Evolutionary conservation across 2,329 filamentous ascomycete genomes (phyloP).

Genomic region (Trichoderma endophyticum): DNA sequence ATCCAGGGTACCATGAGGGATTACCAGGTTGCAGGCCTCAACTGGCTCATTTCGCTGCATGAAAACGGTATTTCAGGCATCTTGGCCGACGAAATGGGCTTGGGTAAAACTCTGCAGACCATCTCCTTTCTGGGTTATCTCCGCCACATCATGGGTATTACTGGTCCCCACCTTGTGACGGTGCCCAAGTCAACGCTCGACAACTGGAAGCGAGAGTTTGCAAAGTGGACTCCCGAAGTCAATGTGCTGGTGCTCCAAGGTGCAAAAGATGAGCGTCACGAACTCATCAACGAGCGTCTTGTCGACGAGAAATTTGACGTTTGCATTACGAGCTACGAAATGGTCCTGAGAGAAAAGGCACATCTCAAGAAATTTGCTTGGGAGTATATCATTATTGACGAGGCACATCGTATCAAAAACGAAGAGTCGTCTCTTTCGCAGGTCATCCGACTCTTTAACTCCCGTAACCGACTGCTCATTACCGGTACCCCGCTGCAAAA

Average conservation of each 20-base stretch:
- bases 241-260: constrained; percentile 92
- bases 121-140: constrained; percentile 96
- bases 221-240: constrained; percentile 90
- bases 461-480: constrained; percentile 89
- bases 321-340: constrained; percentile 97
- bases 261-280: constrained; percentile 86
- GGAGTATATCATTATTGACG: constrained; percentile 99
- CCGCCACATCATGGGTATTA: constrained; percentile 84
- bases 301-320: constrained; percentile 95
- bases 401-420: constrained; percentile 97
- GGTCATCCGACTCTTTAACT: constrained; percentile 94
- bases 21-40: constrained; percentile 92
- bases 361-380: constrained; percentile 97
- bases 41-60: constrained; percentile 96
- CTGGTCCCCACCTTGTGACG: constrained; percentile 83
- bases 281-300: constrained; percentile 86
- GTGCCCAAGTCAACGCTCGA: constrained; percentile 97
- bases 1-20: constrained; percentile 89
- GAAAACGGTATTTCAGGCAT: constrained; percentile 99
- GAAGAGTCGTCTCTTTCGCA: constrained; percentile 96
- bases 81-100: constrained; percentile 95
- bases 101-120: constrained; percentile 96
- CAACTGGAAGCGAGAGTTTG: constrained; percentile 97
- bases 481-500: constrained; percentile 97
- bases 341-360: constrained; percentile 93